Evolutionary conservation across 345 rosid species (phyloP), one percentile per base, ranked within the genome.

Genomic region (Tarenaya hassleriana): DNA sequence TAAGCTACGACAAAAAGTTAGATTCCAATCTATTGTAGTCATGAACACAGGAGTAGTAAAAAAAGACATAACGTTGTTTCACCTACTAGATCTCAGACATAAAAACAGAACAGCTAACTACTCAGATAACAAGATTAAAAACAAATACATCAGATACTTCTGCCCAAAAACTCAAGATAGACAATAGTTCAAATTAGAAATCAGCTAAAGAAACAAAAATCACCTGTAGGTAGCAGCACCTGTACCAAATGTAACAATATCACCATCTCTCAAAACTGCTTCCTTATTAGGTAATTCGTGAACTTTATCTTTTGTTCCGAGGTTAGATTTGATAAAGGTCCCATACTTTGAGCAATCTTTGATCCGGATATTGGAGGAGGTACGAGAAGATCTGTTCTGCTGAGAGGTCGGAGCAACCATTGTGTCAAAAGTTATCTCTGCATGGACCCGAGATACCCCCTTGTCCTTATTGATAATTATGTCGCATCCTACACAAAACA

Each of bases 331-430:
- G 56, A 91, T 33, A 68, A 81, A 79, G 5, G 98, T 91, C 38
- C 98, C 98, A 65, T 87, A 91, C 52, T 88, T 91, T 1, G 98
- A 91, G 52, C 77, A 78, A 73, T 88, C 96, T 74, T 73, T 79
- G 20, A 91, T 66, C 60, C 71, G 66, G 55, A 77, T 74, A 24
- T 62, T 47, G 39, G 76, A 73, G 29, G 75, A 45, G 45, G 49
- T 5, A 0, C 48, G 40, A 18, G 71, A 57, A 60, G 75, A 59
- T 53, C 47, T 60, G 3, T 50, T 55, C 38, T 63, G 40, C 33
- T 40, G 52, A 19, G 69, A 44, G 39, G 63, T 62, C 45, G 61
- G n/a, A 0, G 52, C 56, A 45, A 50, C 16, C 74, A 83, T 75
- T 63, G 73, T 73, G 61, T 81, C 84, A n/a, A 84, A 70, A 42